Conservation (phyloP, 176 grass and related monocot species). For the Ananas comosus region DNA sequence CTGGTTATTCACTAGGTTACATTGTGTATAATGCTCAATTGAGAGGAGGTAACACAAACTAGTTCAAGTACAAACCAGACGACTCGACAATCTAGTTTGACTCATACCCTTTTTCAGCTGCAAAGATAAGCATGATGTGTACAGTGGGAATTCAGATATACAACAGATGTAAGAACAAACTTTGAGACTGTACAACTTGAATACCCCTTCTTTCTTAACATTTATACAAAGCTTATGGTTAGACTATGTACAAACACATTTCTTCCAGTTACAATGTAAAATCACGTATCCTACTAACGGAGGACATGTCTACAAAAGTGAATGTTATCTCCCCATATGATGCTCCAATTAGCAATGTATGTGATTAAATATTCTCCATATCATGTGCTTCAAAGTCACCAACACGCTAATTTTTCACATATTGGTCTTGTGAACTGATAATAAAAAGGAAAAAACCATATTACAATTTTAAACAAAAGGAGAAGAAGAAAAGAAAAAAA, state of each 20-base stretch:
- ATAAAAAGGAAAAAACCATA: constrained; percentile 8
- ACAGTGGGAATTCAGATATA: background rate
- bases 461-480: background rate
- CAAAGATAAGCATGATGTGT: background rate
- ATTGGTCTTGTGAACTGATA: constrained; percentile 6
- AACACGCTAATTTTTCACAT: constrained; percentile 1
- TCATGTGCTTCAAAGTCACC: background rate
- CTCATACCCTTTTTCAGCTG: background rate
- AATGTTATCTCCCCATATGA: background rate
- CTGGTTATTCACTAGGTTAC: background rate
- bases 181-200: background rate
- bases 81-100: background rate
- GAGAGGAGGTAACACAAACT: background rate
- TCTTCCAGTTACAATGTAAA: background rate
- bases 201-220: background rate
- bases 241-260: background rate
- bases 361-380: background rate
- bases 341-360: background rate
- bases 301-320: background rate
- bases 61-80: background rate
- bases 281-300: background rate
- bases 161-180: constrained; percentile 3
- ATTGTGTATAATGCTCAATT: background rate
- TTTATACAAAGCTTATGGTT: background rate
- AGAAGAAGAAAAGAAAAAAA: background rate